phyloP scores from a whole-genome alignment of 2,329 filamentous ascomycete species.

The Hirsutella thompsonii region DNA sequence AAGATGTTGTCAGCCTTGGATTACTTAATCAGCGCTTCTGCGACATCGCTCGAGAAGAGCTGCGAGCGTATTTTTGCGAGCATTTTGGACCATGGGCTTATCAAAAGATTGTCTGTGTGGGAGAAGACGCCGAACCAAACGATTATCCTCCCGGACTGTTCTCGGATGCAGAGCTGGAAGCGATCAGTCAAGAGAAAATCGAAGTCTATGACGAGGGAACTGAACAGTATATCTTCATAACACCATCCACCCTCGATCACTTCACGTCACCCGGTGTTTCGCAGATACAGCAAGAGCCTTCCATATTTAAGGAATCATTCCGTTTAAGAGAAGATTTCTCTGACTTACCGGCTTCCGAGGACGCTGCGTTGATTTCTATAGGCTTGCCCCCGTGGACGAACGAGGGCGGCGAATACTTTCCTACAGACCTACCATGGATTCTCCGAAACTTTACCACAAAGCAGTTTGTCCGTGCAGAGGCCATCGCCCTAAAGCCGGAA shows the following conservation, averaged over 20 bases:
- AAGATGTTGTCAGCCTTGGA: not conserved
- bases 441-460: constrained; percentile 4
- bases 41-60: not conserved
- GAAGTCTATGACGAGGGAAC: no score
- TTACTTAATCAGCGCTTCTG: not conserved
- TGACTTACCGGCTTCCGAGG: no score
- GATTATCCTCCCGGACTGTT: constrained; percentile 3
- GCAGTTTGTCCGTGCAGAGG: constrained; percentile 5
- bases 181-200: not conserved
- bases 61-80: no score
- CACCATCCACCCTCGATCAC: not conserved
- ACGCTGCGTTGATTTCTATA: no score
- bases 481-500: constrained; percentile 2
- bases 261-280: no score
- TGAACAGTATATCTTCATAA: no score
- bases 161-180: constrained; percentile 1
- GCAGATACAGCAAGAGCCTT: no score
- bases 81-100: constrained; percentile 1
- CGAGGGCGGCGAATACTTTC: no score
- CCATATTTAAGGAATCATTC: no score
- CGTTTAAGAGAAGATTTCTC: no score
- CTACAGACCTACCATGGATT: constrained; percentile 3
- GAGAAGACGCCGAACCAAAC: not conserved
- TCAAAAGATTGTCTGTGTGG: constrained; percentile 4
- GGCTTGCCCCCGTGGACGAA: no score